These are phyloP conservation scores for Kappamyces sp. DNA, from an alignment of 192 early-diverging fungal genomes.

Conservation along the genomic window DNA sequence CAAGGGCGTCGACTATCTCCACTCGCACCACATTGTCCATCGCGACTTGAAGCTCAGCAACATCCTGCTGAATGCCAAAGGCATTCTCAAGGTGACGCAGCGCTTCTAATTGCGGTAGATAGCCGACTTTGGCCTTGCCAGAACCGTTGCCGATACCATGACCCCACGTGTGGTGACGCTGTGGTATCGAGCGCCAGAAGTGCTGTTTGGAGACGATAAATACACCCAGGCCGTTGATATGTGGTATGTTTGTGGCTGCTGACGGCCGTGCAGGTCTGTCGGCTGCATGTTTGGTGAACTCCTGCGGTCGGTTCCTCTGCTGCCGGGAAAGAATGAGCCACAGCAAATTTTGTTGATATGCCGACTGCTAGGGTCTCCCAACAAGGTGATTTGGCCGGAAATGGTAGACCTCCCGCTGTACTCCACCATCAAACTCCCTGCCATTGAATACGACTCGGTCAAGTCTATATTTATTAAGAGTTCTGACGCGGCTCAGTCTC, in stretches of 20 bases:
- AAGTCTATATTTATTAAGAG: conserved; percentile 50
- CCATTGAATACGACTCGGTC: conserved; percentile 51
- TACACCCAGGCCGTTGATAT: conserved; percentile 86
- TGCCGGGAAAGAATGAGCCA: conserved; percentile 83
- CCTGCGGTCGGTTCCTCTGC: conserved; percentile 61
- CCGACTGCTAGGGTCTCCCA: conserved; percentile 83
- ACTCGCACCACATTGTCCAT: conserved; percentile 79
- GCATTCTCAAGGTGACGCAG: conserved; percentile 80
- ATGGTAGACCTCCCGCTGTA: conserved; percentile 60
- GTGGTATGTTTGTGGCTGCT: conserved; percentile 45
- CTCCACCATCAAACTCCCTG: conserved; percentile 48
- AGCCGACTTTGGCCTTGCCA: conserved; percentile 90
- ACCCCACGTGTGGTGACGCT: conserved; percentile 90
- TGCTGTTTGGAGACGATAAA: conserved; percentile 77
- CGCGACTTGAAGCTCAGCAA: conserved; percentile 93
- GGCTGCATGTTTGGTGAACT: conserved; percentile 96
- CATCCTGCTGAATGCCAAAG: conserved; percentile 78
- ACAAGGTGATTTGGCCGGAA: conserved; percentile 72
- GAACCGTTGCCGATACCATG: conserved; percentile 70
- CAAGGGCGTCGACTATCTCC: conserved; percentile 81
- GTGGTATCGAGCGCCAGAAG: conserved; percentile 94
- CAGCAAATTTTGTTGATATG: conserved; percentile 81
- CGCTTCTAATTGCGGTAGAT: neutral
- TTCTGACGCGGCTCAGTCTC: conserved; percentile 44
- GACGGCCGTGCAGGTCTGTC: conserved; percentile 62